phyloP scores from a whole-genome alignment of 768 basidiomycete genomes.

The Suillus bovinus region DNA sequence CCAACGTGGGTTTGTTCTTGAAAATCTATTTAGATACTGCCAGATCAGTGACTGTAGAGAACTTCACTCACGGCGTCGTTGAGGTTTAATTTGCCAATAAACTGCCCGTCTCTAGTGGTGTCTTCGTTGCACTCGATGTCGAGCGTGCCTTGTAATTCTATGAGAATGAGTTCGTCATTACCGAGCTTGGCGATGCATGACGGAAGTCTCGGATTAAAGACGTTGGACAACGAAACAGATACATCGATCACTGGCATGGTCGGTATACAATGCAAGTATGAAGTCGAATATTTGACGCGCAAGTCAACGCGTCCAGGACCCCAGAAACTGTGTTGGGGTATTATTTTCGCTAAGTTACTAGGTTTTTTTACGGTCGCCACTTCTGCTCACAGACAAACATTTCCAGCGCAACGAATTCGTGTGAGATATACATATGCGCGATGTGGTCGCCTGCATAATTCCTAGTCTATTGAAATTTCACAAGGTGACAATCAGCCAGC shows the following conservation, averaged over 20 bases:
- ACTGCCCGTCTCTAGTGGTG: conserved; percentile 59
- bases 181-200: conserved; percentile 71
- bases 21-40: conserved; percentile 10
- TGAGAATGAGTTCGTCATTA: conserved; percentile 74
- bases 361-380: no score
- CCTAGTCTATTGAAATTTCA: not conserved
- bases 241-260: conserved; percentile 68
- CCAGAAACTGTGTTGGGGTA: not conserved
- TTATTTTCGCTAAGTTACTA: no score
- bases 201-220: conserved; percentile 48
- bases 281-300: not conserved
- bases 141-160: conserved; percentile 87
- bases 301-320: not conserved
- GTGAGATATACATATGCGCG: no score
- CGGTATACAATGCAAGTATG: not conserved
- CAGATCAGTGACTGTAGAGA: not conserved
- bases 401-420: no score
- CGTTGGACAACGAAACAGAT: conserved; percentile 35
- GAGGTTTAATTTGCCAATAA: conserved; percentile 77
- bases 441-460: no score
- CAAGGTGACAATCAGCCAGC: not conserved
- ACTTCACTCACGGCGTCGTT: conserved; percentile 55
- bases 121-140: conserved; percentile 59
- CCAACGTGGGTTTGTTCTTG: conserved; percentile 76
- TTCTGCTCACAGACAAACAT: no score